phyloP scores from a whole-genome alignment of 768 basidiomycete genomes.

The Mycena epipterygia region DNA sequence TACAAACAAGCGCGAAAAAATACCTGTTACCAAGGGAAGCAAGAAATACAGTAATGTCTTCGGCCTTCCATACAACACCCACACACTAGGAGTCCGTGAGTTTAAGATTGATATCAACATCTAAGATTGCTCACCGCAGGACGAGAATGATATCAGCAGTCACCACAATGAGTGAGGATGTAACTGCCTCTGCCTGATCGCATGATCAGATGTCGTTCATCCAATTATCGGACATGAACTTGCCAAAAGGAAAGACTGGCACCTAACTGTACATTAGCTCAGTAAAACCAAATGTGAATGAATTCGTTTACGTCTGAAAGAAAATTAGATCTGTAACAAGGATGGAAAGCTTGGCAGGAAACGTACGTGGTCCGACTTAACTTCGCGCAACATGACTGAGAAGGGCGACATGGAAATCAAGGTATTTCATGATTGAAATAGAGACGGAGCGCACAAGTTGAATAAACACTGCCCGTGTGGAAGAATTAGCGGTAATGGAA shows the following conservation, averaged over 20 bases:
- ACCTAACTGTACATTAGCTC: not conserved
- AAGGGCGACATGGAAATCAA: not conserved
- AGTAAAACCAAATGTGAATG: not conserved
- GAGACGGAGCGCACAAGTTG: not conserved
- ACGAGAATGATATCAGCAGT: not conserved
- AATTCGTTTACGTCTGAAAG: not conserved
- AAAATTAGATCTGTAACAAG: not conserved
- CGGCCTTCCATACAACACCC: slow-evolving; percentile 1
- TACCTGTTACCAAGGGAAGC: not conserved
- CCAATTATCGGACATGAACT: not conserved
- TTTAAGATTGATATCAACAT: not conserved
- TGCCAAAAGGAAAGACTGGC: not conserved
- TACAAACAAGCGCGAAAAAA: not conserved
- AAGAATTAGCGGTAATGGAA: not conserved
- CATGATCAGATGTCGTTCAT: not conserved
- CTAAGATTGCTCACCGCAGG: not conserved
- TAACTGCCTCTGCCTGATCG: slow-evolving; percentile 1
- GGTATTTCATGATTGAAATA: not conserved
- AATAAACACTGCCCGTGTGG: not conserved
- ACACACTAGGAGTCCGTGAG: not conserved
- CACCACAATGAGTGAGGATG: not conserved
- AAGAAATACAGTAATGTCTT: not conserved
- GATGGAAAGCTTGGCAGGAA: not conserved
- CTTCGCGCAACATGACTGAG: not conserved
- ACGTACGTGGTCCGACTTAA: not conserved